Evolutionary conservation across 495 filamentous ascomycete genomes (phyloP), one percentile per base, ranked within the genome.

Genomic region (Polyplosphaeria fusca): DNA sequence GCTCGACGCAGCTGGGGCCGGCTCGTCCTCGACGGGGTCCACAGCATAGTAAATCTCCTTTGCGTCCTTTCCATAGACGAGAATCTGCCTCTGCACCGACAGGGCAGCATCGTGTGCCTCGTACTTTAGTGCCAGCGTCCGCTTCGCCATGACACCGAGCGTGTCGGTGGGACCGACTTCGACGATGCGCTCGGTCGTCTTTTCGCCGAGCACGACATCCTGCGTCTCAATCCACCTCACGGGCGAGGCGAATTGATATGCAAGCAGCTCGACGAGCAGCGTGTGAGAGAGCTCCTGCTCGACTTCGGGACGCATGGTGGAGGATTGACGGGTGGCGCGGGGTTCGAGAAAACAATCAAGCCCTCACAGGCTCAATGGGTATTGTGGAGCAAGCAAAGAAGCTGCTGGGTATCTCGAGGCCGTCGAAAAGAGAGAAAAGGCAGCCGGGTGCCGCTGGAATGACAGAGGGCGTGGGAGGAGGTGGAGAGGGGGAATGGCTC

Each of bases 1-100:
- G 59, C 67, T 74, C 12, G 79, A 65, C 24, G 75, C 66, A 49
- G 78, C 72, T 20, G 84, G 69, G 60, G 84, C 85, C 20, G 84
- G 80, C 73, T 96, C 91, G 39, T 98, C 93, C 66, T 95, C 91
- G 12, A 93, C 80, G 0, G 94, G 94, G 67, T 98, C 93, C 35
- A 95, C 89, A 71, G 95, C 91, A 71, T 99, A 99, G 77, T 99
- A 99, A 61, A 99, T 99, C 70, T 97, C 93, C 70, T 96, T 96
- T 9, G 91, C 89, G 69, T 99, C 93, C 72, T 99, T 99, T 74
- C 94, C 96, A 79, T 97, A 99, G 78, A 93, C 97, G 37, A 97
- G 83, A 72, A 99, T 97, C 73, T 97, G 91, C 63, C 93, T 83
- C 70, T 96, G 91, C 16, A 96, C 83, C 0, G 91, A 95, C 64